These are phyloP conservation scores for Grosmannia clavigera DNA, from an alignment of 2,329 filamentous ascomycete species.

Conservation along the genomic window DNA sequence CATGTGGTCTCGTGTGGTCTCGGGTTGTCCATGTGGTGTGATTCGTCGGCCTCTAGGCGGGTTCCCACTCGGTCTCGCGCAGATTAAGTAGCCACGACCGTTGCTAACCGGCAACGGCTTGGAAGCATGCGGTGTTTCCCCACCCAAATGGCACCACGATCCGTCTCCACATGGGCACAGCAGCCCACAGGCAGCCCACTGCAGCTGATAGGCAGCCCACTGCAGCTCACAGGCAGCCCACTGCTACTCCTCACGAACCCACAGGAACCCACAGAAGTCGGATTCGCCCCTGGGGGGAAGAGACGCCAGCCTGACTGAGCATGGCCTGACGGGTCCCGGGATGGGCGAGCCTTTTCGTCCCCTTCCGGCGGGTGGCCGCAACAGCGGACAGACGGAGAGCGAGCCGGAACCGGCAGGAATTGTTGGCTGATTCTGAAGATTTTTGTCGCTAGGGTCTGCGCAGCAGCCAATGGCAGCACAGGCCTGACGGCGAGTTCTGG, in stretches of 20 bases:
- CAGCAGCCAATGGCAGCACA: not conserved
- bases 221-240: not conserved
- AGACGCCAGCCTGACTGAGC: not conserved
- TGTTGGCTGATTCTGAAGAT: not conserved
- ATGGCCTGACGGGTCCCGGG: not conserved
- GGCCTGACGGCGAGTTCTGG: not conserved
- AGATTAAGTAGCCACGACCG: not conserved
- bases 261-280: not conserved
- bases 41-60: not conserved
- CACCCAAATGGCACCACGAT: constrained; percentile 1
- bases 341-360: not conserved
- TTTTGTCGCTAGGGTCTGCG: not conserved
- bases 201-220: not conserved
- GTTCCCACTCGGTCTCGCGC: not conserved
- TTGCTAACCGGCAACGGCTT: not conserved
- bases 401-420: not conserved
- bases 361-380: not conserved
- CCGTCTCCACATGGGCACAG: not conserved
- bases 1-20: not conserved
- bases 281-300: not conserved
- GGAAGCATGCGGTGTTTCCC: not conserved
- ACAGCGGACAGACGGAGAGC: not conserved
- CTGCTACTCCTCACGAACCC: not conserved
- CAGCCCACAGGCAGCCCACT: not conserved
- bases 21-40: not conserved